Conservation (phyloP, 2,329 filamentous ascomycete species). For the Aspergillus cejpii region DNA sequence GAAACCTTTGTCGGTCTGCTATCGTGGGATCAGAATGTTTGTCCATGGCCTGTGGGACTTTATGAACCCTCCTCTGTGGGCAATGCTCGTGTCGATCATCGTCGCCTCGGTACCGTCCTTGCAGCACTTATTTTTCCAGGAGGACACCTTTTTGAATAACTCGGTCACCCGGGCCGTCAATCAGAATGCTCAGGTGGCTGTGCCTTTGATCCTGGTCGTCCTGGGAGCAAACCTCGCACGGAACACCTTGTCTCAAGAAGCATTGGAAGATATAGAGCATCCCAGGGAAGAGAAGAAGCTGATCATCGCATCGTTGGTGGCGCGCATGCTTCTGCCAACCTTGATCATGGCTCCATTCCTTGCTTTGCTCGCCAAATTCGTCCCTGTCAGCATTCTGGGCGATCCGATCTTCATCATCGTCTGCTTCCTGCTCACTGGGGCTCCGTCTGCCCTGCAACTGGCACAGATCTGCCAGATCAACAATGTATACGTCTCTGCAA, state of each 20-base stretch:
- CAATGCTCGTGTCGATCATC: conserved; percentile 85
- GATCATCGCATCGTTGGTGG: conserved; percentile 75
- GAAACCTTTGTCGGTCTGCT: conserved; percentile 41
- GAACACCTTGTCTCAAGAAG: conserved; percentile 70
- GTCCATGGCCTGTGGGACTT: conserved; percentile 73
- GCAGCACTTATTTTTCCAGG: conserved; percentile 78
- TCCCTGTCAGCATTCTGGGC: conserved; percentile 87
- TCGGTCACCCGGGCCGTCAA: conserved; percentile 81
- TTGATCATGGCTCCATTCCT: conserved; percentile 86
- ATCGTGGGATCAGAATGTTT: conserved; percentile 46
- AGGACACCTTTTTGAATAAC: conserved; percentile 85
- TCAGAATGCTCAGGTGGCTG: conserved; percentile 83
- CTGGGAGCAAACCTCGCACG: conserved; percentile 89
- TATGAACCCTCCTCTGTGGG: conserved; percentile 98
- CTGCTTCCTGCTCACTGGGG: conserved; percentile 90
- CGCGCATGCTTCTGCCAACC: conserved; percentile 87
- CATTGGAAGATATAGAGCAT: conserved; percentile 63
- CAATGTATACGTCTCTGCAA: conserved; percentile 87
- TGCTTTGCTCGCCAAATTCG: conserved; percentile 78
- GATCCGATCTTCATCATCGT: conserved; percentile 98
- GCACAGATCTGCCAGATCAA: conserved; percentile 99
- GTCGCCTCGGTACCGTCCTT: conserved; percentile 80
- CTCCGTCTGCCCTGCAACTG: conserved; percentile 85
- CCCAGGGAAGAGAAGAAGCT: conserved; percentile 63
- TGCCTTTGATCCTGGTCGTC: conserved; percentile 91